These are phyloP conservation scores for Eremomyces bilateralis DNA, from an alignment of 495 filamentous ascomycete genomes.

Conservation along the genomic window DNA sequence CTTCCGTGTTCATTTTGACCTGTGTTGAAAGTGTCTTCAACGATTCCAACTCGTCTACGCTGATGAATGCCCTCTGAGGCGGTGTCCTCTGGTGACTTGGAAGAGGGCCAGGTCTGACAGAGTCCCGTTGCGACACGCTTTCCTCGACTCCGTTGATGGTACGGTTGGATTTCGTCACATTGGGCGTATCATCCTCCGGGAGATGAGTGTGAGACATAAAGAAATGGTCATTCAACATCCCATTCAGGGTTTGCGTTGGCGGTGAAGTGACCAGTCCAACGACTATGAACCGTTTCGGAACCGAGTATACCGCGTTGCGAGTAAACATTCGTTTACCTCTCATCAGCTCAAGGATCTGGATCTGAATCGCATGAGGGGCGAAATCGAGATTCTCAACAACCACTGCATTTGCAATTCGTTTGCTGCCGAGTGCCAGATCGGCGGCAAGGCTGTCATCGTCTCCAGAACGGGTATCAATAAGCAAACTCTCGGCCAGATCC, in stretches of 20 bases:
- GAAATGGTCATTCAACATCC: slow-evolving; percentile 50
- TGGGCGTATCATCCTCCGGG: slow-evolving; percentile 43
- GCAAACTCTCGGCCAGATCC: slow-evolving; percentile 46
- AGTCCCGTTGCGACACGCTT: slow-evolving; percentile 4
- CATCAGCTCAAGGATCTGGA: slow-evolving; percentile 70
- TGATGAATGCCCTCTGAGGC: too few relatives aligned
- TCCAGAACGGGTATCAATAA: background rate
- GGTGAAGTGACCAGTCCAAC: slow-evolving; percentile 37
- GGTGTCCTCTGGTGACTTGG: slow-evolving; percentile 20
- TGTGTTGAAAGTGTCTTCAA: slow-evolving; percentile 19
- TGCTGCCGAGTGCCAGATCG: background rate
- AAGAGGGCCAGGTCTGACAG: background rate
- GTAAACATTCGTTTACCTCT: slow-evolving; percentile 58
- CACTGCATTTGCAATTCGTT: slow-evolving; percentile 51
- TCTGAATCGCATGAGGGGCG: slow-evolving; percentile 51
- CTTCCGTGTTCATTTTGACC: slow-evolving; percentile 36
- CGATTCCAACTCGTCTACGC: too few relatives aligned
- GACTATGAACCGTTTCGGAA: slow-evolving; percentile 64
- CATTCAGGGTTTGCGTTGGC: slow-evolving; percentile 5
- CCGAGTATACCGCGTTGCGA: slow-evolving; percentile 42
- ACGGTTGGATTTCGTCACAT: slow-evolving; percentile 12
- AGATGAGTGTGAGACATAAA: slow-evolving; percentile 78
- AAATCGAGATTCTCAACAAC: slow-evolving; percentile 60
- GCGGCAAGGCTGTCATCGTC: background rate
- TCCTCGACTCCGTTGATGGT: background rate